Evolutionary conservation across 1,139 yeast genomes (phyloP), one percentile per base, ranked within the genome.

Genomic region (Chernovozyma sophiae-reginae): DNA sequence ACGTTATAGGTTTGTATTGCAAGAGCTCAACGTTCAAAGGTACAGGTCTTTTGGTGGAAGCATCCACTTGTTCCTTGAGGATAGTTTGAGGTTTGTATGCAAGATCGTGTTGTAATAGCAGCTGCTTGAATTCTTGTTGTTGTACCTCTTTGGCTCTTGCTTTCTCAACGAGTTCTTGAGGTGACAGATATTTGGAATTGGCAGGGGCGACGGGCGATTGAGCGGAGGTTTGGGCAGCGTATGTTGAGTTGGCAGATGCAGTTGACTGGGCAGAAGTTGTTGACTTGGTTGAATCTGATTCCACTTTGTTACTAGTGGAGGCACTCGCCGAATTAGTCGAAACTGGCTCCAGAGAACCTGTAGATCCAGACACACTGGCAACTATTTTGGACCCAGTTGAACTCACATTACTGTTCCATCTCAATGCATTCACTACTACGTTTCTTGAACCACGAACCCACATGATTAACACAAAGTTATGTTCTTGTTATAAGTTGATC

Each of bases 11-110:
- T 31, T 86, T 86, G 54, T 81, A 83, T 56, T 86, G 80, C 49
- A 86, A 81, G 36, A 92, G 76, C 53, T 83, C 86, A 4, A 89
- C 95, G 55, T 82, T 86, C 43, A 89, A 66, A 12, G 97, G 97
- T 17, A 86, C 56, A 3, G 95, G 94, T 40, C 81, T 57, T 25
- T 54, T 51, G 6, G 45, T 38, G 8, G 43, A 38, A 2, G 54
- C 60, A 51, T 51, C 51, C 16, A 59, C 52, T 3, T 51, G 40
- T 37, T 70, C 64, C 32, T 62, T 58, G 14, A 69, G 58, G 23
- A 68, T 38, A 25, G 57, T 60, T 43, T 71, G 62, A 4, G 81
- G 81, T 11, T 56, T 42, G 48, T 72, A 74, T 29, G 57, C 47
- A 45, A 64, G 56, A 16, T 56, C 56, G 27, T 57, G 60, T 30